Percentiles rank a stretch among this genome's conserved stretches.
Conservation (phyloP, 179 eudicot genomes). For the Kewa caespitosa region DNA sequence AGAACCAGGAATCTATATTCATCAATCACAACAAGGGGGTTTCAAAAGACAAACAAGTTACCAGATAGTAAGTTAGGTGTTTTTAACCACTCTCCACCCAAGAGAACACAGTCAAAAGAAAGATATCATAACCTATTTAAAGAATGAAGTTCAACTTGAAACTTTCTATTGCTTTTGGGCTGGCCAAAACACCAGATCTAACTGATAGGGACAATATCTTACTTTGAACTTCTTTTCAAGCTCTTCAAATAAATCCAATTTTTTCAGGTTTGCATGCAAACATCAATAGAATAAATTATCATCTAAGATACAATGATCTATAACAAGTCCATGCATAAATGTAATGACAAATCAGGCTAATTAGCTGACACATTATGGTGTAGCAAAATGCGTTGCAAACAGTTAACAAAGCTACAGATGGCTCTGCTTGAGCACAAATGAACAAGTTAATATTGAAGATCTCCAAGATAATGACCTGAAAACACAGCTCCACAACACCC, state of each 20-base stretch:
- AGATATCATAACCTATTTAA: background rate
- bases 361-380: background rate
- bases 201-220: conserved; percentile 13
- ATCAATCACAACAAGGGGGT: background rate
- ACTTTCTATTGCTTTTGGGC: background rate
- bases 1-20: background rate
- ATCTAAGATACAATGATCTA: background rate
- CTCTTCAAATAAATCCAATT: conserved; percentile 27
- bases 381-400: background rate
- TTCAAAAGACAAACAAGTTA: background rate
- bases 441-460: background rate
- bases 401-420: background rate
- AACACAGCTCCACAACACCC: background rate
- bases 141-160: background rate
- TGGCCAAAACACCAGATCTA: background rate
- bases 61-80: background rate
- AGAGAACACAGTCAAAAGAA: background rate
- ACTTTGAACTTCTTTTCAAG: conserved; percentile 27
- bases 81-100: background rate
- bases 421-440: background rate
- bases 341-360: conserved; percentile 1
- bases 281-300: conserved; percentile 4
- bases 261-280: conserved; percentile 29
- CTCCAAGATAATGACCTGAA: background rate
- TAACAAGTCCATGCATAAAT: background rate